Conservation (phyloP, 345 rosid species). For the Murraya paniculata region DNA sequence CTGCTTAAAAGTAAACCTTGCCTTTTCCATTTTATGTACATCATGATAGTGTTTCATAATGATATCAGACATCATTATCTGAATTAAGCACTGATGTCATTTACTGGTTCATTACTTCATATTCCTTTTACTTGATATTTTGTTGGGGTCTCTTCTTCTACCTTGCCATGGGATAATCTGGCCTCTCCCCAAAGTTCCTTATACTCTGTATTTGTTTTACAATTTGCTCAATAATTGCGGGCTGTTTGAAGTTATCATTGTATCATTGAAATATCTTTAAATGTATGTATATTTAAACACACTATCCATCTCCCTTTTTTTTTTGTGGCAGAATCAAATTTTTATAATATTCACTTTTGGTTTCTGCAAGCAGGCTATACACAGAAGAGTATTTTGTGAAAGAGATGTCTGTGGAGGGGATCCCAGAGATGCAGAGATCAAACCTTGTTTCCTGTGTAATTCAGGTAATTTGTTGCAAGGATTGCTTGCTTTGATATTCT, state of each 20-base stretch:
- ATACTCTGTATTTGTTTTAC: neutral
- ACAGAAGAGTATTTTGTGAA: slow-evolving; percentile 80
- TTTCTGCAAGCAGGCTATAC: slow-evolving; percentile 56
- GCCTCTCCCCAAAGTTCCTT: neutral
- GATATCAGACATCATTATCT: neutral
- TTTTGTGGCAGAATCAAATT: neutral
- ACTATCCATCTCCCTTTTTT: neutral
- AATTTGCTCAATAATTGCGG: neutral
- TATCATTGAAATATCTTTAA: neutral
- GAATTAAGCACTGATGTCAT: neutral
- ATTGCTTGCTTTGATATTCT: slow-evolving; percentile 4
- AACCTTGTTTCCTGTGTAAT: slow-evolving; percentile 85
- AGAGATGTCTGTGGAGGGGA: slow-evolving; percentile 80
- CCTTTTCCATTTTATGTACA: neutral
- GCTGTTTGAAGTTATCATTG: neutral
- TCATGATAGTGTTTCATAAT: neutral
- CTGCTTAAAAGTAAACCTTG: neutral
- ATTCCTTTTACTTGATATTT: neutral
- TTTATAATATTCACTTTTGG: slow-evolving; percentile 3
- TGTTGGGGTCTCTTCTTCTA: neutral
- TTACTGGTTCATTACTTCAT: neutral
- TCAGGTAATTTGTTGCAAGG: slow-evolving; percentile 52
- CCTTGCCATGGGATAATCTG: neutral
- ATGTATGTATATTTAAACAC: neutral
- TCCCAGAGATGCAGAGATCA: slow-evolving; percentile 96